These are phyloP conservation scores for Hyaloperonospora brassicae DNA, from an alignment of 352 stramenopile species.

Conservation along the genomic window DNA sequence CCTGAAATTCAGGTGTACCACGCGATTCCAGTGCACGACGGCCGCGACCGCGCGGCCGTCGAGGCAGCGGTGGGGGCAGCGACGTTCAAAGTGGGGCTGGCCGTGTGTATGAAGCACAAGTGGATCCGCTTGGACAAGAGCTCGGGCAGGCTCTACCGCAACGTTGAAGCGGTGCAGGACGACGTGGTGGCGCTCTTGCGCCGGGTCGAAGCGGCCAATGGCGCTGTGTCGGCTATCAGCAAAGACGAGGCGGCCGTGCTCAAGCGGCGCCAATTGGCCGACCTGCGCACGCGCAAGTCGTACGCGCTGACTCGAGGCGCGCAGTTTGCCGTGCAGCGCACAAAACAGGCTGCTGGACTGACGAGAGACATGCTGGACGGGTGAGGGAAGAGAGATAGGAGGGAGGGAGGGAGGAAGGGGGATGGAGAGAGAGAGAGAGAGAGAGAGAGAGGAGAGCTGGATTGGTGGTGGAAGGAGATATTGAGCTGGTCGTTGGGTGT, in stretches of 20 bases:
- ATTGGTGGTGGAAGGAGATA: constrained; percentile 1
- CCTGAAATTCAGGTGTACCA: constrained; percentile 82
- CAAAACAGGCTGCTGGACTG: constrained; percentile 94
- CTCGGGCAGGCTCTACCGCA: constrained; percentile 81
- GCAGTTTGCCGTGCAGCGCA: constrained; percentile 89
- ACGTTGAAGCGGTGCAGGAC: constrained; percentile 56
- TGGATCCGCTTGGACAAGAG: constrained; percentile 93
- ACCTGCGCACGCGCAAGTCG: constrained; percentile 88
- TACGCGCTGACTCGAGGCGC: constrained; percentile 90
- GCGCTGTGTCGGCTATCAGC: constrained; percentile 58
- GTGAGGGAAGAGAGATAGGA: too few species aligned
- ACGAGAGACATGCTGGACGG: constrained; percentile 98
- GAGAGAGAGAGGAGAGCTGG: too few species aligned
- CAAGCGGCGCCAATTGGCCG: constrained; percentile 77
- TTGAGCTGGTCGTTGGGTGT: constrained; percentile 2
- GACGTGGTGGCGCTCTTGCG: constrained; percentile 80
- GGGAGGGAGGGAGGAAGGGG: too few species aligned
- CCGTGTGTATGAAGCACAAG: constrained; percentile 97
- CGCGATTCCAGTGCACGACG: constrained; percentile 61
- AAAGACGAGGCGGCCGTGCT: constrained; percentile 70
- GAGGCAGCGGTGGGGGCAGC: constrained; percentile 78
- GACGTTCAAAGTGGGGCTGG: constrained; percentile 92
- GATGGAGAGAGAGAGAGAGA: neutral
- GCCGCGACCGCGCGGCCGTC: constrained; percentile 68
- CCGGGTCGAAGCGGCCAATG: constrained; percentile 55